These are phyloP conservation scores for Cordyceps javanica DNA, from an alignment of 2,329 filamentous ascomycete genomes.

Conservation along the genomic window DNA sequence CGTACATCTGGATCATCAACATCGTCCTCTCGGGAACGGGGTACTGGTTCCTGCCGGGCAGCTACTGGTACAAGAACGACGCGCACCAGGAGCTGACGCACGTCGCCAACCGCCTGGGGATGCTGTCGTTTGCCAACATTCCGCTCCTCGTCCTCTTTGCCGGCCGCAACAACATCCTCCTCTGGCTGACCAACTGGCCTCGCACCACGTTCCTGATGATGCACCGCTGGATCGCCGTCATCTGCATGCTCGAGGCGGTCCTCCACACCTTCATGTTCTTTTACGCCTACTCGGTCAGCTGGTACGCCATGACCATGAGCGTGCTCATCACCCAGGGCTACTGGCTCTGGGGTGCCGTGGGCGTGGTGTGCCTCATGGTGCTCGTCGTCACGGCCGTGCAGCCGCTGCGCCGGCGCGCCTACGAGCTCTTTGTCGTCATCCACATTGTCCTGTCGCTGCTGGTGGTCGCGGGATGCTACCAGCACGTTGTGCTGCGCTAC, in stretches of 20 bases:
- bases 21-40: slow-evolving; percentile 24
- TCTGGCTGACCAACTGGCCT: slow-evolving; percentile 40
- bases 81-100: slow-evolving; percentile 24
- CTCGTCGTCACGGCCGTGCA: slow-evolving; percentile 28
- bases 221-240: slow-evolving; percentile 40
- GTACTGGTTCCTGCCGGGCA: slow-evolving; percentile 21
- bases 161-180: slow-evolving; percentile 37
- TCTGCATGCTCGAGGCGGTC: slow-evolving; percentile 35
- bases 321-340: slow-evolving; percentile 18
- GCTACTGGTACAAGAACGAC: slow-evolving; percentile 21
- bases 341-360: slow-evolving; percentile 37
- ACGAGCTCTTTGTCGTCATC: slow-evolving; percentile 37
- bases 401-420: slow-evolving; percentile 28
- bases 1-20: slow-evolving; percentile 28
- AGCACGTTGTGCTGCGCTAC: slow-evolving; percentile 32
- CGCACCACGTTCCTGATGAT: slow-evolving; percentile 40
- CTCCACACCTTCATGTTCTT: slow-evolving; percentile 36
- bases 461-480: slow-evolving; percentile 34
- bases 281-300: slow-evolving; percentile 21
- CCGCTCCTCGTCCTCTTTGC: slow-evolving; percentile 35
- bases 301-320: slow-evolving; percentile 6
- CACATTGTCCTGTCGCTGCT: slow-evolving; percentile 36
- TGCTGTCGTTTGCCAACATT: slow-evolving; percentile 31
- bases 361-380: slow-evolving; percentile 24
- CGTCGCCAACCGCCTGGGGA: slow-evolving; percentile 32